Base-by-base conservation (phyloP, 73 alveolate species). In the Tetrahymena thermophila region DNA sequence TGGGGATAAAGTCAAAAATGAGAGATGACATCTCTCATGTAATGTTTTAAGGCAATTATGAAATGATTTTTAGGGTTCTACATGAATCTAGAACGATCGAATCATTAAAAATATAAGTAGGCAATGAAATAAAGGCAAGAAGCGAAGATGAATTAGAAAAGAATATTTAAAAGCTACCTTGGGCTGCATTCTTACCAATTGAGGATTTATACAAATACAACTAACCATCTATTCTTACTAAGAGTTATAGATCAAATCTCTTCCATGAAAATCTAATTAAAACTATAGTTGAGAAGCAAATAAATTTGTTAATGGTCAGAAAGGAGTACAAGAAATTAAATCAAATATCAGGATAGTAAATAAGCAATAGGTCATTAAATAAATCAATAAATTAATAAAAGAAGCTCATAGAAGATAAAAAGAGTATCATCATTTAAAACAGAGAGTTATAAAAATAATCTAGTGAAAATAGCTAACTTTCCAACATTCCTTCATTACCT, bases 31-130 rank as follows among this genome's bases (percentile, higher is more conserved):
- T 71, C 35, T 71, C 89, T 71, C 89, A 71, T 71, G 89, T 71
- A 19, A 28, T 71, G 23, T 71, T 71, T 71, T 71, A 71, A 25
- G 89, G 40, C 23, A 71, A 31, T 71, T 71, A 71, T 71, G 89
- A 71, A 71, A 28, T 13, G 37, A 71, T 71, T 23, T 71, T 71
- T 71, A 71, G 89, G 37, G 37, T 71, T 71, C 89, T 71, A 71
- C 89, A 71, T 71, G 89, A 71, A 71, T 71, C 89, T 71, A 71
- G 89, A 71, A 71, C 89, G 35, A 71, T 71, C 89, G 89, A 71
- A 71, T 71, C 89, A 71, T 71, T 71, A 19, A 71, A 71, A 25
- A 71, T 71, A n/a, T 31, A 71, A 71, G n/a, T 71, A 71, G 89
- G 89, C 17, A 71, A 25, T 71, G 89, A 71, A 71, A 71, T 71